phyloP scores from a whole-genome alignment of 768 basidiomycete species.

The Psilocybe cyanescens region DNA sequence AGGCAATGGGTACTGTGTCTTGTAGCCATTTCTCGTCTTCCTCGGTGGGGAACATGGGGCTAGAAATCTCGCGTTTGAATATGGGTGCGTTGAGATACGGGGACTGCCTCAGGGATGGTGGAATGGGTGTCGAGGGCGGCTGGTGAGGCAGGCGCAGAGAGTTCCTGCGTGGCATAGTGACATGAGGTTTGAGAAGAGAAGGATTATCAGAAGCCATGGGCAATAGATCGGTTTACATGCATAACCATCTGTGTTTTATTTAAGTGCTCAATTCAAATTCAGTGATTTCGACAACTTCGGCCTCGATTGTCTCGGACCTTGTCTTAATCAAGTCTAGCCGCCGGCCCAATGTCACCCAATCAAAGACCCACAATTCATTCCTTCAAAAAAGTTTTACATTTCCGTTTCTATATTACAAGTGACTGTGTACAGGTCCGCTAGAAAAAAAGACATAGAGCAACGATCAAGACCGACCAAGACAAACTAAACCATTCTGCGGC shows the following conservation, averaged over 20 bases:
- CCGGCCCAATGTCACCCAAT: constrained; percentile 5
- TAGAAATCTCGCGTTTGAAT: constrained; percentile 41
- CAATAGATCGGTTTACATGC: neutral
- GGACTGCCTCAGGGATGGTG: constrained; percentile 59
- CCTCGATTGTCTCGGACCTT: constrained; percentile 17
- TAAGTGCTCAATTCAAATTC: neutral
- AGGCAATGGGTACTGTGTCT: constrained; percentile 58
- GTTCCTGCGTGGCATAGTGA: constrained; percentile 30
- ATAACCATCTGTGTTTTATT: neutral
- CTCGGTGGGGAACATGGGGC: constrained; percentile 44
- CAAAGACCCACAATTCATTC: neutral
- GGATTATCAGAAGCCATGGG: constrained; percentile 6
- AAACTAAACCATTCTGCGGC: constrained; percentile 53
- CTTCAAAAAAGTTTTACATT: constrained; percentile 1
- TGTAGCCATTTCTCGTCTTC: constrained; percentile 65
- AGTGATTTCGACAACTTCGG: neutral
- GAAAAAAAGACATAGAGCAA: constrained; percentile 10
- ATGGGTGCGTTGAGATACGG: constrained; percentile 57
- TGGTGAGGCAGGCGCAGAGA: constrained; percentile 41
- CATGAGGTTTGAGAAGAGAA: neutral
- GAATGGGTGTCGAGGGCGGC: constrained; percentile 50
- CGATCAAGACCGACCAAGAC: constrained; percentile 8
- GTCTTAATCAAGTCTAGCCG: constrained; percentile 4
- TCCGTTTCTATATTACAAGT: neutral
- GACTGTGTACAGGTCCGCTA: constrained; percentile 2